phyloP scores from a whole-genome alignment of 805 yeast species.

The Maudiozyma turicensis region DNA sequence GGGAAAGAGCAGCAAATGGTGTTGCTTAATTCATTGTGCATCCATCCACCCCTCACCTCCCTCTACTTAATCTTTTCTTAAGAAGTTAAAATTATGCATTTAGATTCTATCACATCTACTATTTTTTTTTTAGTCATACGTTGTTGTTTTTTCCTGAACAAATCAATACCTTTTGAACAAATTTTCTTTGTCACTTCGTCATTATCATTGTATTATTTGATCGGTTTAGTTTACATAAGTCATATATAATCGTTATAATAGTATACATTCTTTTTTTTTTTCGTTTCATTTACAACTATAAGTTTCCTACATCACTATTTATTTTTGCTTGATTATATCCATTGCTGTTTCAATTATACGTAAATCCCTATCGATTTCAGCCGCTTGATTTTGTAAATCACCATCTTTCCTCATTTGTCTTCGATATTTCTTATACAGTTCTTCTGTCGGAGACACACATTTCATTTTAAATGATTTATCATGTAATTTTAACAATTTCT shows the following conservation, averaged over 20 bases:
- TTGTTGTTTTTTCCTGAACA: neutral
- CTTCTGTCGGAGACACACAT: constrained; percentile 16
- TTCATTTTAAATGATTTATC: constrained; percentile 20
- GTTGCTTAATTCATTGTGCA: constrained; percentile 5
- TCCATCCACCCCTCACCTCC: neutral
- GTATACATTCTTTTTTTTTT: neutral
- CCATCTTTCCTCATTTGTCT: constrained; percentile 19
- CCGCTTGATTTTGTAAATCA: constrained; percentile 49
- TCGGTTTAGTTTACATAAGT: too few relatives aligned
- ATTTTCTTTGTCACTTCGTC: too few relatives aligned
- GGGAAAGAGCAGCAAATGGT: constrained; percentile 48
- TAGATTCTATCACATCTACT: too few relatives aligned
- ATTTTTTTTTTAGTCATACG: neutral
- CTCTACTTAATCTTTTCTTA: neutral
- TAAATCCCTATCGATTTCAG: constrained; percentile 59
- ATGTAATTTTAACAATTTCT: constrained; percentile 20
- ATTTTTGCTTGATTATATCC: constrained; percentile 28
- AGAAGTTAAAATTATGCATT: neutral
- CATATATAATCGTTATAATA: neutral
- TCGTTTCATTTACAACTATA: too few relatives aligned
- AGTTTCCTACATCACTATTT: constrained; percentile 2
- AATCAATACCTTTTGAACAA: too few relatives aligned
- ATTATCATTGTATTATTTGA: too few relatives aligned
- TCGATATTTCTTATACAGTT: constrained; percentile 15
- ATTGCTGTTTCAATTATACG: constrained; percentile 58